These are phyloP conservation scores for Calonectria montana DNA, from an alignment of 2,329 filamentous ascomycete genomes.

Conservation along the genomic window DNA sequence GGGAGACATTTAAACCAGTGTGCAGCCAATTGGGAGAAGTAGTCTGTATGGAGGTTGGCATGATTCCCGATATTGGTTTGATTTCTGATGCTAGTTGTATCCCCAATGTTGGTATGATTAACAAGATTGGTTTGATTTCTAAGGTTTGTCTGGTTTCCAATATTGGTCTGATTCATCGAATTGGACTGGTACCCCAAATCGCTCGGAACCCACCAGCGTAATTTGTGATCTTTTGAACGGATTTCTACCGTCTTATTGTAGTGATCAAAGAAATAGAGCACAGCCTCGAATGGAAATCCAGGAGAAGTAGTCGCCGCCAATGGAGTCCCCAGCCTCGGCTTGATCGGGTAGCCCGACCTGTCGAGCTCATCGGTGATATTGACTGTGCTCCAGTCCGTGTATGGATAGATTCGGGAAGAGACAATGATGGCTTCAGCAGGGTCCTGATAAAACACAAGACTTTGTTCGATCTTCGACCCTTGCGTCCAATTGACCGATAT, in stretches of 20 bases:
- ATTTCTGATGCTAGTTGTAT: too few species aligned
- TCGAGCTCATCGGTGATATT: neutral
- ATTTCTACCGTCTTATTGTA: neutral
- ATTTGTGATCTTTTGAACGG: neutral
- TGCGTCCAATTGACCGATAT: neutral
- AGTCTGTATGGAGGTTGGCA: neutral
- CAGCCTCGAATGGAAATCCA: neutral
- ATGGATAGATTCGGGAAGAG: neutral
- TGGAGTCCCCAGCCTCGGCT: neutral
- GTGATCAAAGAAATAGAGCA: neutral
- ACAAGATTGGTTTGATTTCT: too few species aligned
- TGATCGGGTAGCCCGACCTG: neutral
- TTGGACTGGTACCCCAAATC: neutral
- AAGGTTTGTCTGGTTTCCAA: too few species aligned
- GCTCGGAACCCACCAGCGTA: neutral
- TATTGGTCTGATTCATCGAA: too few species aligned
- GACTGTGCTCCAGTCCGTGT: neutral
- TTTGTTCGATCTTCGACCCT: neutral
- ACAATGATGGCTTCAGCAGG: neutral
- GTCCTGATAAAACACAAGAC: neutral
- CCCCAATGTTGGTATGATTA: too few species aligned
- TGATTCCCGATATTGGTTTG: neutral
- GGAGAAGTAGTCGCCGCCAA: neutral
- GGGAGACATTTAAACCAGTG: neutral
- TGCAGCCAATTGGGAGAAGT: neutral